Evolutionary conservation across 306 rosid genomes (phyloP).

Genomic region (Dalbergia cochinchinensis): DNA sequence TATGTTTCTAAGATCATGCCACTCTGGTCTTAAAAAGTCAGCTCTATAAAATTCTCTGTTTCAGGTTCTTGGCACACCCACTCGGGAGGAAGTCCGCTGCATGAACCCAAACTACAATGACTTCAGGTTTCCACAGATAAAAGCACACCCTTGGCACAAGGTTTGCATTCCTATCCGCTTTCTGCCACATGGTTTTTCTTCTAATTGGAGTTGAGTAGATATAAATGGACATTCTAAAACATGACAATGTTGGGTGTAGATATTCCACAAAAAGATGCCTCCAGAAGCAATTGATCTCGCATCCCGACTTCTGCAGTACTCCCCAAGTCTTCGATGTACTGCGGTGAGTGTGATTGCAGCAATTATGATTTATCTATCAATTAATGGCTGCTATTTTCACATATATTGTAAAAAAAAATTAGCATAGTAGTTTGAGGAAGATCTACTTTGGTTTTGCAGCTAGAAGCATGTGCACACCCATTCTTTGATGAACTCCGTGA

Average conservation of each 20-base stretch:
- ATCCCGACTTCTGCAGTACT: slow-evolving; percentile 79
- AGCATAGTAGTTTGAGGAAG: slow-evolving; percentile 27
- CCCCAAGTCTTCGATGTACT: slow-evolving; percentile 83
- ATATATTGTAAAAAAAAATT: not conserved
- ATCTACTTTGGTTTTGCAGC: slow-evolving; percentile 58
- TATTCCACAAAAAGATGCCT: slow-evolving; percentile 82
- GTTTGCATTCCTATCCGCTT: slow-evolving; percentile 44
- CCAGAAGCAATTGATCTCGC: slow-evolving; percentile 89
- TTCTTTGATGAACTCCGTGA: slow-evolving; percentile 87
- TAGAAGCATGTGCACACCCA: slow-evolving; percentile 87
- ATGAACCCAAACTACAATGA: slow-evolving; percentile 80
- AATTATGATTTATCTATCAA: slow-evolving; percentile 14
- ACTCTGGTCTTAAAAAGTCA: slow-evolving; percentile 17
- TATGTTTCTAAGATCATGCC: slow-evolving; percentile 21
- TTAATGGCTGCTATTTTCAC: not conserved
- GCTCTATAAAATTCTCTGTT: slow-evolving; percentile 25
- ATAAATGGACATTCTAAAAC: slow-evolving; percentile 35
- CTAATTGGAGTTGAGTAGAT: slow-evolving; percentile 29
- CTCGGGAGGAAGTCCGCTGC: slow-evolving; percentile 86
- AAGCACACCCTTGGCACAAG: slow-evolving; percentile 90
- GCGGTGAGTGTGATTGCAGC: slow-evolving; percentile 65
- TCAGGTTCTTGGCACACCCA: slow-evolving; percentile 90
- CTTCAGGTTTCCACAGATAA: slow-evolving; percentile 81
- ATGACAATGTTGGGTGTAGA: slow-evolving; percentile 51
- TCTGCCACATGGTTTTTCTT: slow-evolving; percentile 7